Percentiles rank a stretch among this genome's conserved stretches.
These are phyloP conservation scores for Triticum monococcum DNA, from an alignment of 176 grass and related monocot species.

Conservation along the genomic window DNA sequence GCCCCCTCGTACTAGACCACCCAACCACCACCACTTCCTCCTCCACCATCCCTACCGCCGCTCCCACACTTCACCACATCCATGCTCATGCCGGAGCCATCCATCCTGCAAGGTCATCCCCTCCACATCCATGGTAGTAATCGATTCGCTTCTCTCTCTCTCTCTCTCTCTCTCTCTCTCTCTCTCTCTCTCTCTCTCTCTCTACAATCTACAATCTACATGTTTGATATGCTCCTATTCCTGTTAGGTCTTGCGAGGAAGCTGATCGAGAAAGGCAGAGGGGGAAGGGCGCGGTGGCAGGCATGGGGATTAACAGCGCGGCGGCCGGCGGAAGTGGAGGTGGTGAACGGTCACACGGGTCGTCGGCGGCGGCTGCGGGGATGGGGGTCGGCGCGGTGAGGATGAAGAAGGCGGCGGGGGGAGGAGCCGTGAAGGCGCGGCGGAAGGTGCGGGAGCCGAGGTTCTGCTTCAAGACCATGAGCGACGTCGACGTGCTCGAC, in stretches of 20 bases:
- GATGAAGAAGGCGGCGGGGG: constrained; percentile 59
- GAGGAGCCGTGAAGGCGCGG: constrained; percentile 45
- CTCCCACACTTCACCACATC: constrained; percentile 24
- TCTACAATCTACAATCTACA: not conserved
- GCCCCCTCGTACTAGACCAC: constrained; percentile 35
- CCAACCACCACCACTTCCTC: constrained; percentile 30
- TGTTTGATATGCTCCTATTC: not conserved
- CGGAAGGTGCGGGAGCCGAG: constrained; percentile 92
- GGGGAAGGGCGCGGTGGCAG: constrained; percentile 11
- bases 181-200: not conserved
- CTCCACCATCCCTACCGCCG: not conserved
- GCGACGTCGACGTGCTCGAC: constrained; percentile 95
- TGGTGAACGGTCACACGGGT: not conserved
- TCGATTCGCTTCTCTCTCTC: not conserved
- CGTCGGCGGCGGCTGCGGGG: not conserved
- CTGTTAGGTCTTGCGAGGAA: constrained; percentile 35
- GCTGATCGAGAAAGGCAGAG: constrained; percentile 14
- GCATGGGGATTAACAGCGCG: not conserved
- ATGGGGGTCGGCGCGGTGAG: constrained; percentile 42
- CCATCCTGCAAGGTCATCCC: constrained; percentile 31
- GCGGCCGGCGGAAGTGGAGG: not conserved
- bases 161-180: not conserved
- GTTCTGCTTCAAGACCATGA: constrained; percentile 99
- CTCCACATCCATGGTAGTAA: constrained; percentile 44
- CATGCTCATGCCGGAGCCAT: not conserved